Percentiles rank a stretch among this genome's conserved stretches.
These are phyloP conservation scores for Chaetothyriales sp. DNA, from an alignment of 2,329 filamentous ascomycete species.

Conservation along the genomic window DNA sequence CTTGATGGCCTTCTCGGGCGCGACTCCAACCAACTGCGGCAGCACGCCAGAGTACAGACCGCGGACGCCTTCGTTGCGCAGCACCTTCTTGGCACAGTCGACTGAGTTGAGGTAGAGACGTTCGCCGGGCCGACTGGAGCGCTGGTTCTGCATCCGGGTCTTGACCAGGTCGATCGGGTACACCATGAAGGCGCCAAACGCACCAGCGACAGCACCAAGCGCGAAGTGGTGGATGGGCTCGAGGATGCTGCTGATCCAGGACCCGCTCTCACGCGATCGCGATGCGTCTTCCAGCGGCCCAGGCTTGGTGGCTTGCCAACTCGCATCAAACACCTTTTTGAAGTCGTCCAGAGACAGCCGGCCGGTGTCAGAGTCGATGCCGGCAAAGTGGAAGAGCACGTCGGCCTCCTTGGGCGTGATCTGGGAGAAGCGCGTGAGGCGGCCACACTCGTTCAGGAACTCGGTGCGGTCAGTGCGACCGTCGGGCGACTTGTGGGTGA, in stretches of 20 bases:
- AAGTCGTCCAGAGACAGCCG: constrained; percentile 72
- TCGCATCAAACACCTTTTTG: constrained; percentile 83
- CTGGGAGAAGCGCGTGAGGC: constrained; percentile 80
- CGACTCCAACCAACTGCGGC: constrained; percentile 89
- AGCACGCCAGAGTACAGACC: constrained; percentile 90
- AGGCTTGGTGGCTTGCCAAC: constrained; percentile 52
- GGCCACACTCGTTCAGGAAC: constrained; percentile 85
- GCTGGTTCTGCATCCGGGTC: constrained; percentile 96
- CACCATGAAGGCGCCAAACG: constrained; percentile 98
- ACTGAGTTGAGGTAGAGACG: constrained; percentile 91
- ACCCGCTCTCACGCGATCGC: constrained; percentile 39
- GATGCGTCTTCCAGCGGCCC: constrained; percentile 33
- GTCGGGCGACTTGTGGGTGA: constrained; percentile 66
- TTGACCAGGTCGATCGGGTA: constrained; percentile 98
- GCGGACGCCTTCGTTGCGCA: constrained; percentile 76
- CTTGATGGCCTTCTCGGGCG: constrained; percentile 99
- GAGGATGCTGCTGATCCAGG: constrained; percentile 45
- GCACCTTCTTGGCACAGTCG: constrained; percentile 85
- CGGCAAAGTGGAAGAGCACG: constrained; percentile 96
- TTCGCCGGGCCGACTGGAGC: constrained; percentile 65
- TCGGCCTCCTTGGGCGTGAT: constrained; percentile 99
- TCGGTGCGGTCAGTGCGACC: constrained; percentile 88
- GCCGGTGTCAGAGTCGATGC: constrained; percentile 76
- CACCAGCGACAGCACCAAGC: constrained; percentile 77
- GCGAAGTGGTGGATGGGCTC: constrained; percentile 82